Conservation (phyloP, 1,139 yeast genomes). For the Pichia sp. region DNA sequence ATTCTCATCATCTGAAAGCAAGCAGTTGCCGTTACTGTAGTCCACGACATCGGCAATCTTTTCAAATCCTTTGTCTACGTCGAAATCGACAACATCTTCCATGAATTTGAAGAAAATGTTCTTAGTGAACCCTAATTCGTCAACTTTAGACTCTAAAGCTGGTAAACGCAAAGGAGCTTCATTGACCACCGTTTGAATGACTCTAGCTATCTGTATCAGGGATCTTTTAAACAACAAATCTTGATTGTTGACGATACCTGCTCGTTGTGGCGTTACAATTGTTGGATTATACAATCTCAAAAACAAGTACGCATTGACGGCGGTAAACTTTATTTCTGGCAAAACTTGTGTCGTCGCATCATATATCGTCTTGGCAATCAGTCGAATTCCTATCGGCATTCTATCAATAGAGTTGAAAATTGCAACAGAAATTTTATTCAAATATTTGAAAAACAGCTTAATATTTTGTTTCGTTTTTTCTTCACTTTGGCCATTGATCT, state of each 20-base stretch:
- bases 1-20: background rate
- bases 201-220: slow-evolving; percentile 74
- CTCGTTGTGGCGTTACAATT: slow-evolving; percentile 79
- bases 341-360: slow-evolving; percentile 55
- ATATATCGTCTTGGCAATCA: slow-evolving; percentile 67
- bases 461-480: slow-evolving; percentile 34
- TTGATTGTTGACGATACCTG: slow-evolving; percentile 30
- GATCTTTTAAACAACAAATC: slow-evolving; percentile 53
- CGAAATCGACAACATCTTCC: slow-evolving; percentile 21
- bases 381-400: slow-evolving; percentile 68
- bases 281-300: slow-evolving; percentile 87
- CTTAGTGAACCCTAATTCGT: slow-evolving; percentile 38
- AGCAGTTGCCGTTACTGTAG: background rate
- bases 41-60: slow-evolving; percentile 2
- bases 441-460: slow-evolving; percentile 45
- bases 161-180: slow-evolving; percentile 61
- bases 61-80: slow-evolving; percentile 5
- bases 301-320: slow-evolving; percentile 85
- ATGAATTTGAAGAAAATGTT: slow-evolving; percentile 42
- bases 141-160: slow-evolving; percentile 33
- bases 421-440: slow-evolving; percentile 51
- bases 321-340: slow-evolving; percentile 59
- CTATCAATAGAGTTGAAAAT: slow-evolving; percentile 47
- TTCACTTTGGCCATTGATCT: slow-evolving; percentile 31
- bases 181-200: slow-evolving; percentile 83